These are phyloP conservation scores for Sordariomycetes sp. DNA, from an alignment of 2,329 filamentous ascomycete species.

Conservation along the genomic window DNA sequence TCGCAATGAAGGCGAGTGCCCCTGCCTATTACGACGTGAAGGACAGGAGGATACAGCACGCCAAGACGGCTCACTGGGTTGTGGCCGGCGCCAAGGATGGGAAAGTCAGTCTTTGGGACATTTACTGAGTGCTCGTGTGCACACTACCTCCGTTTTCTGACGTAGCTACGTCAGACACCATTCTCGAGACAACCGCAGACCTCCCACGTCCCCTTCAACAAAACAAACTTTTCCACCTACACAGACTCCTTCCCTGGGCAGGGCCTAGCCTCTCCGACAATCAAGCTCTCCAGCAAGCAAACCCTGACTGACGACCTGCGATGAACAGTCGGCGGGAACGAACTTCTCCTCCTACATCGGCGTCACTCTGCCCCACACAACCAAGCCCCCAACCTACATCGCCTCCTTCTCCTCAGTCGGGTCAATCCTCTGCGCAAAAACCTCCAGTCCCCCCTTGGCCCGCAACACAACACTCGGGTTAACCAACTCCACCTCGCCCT, in stretches of 20 bases:
- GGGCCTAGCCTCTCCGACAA: neutral
- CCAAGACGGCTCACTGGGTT: conserved; percentile 70
- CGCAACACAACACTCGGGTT: conserved; percentile 3
- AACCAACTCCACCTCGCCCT: conserved; percentile 14
- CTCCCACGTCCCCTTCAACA: neutral
- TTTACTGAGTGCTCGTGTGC: conserved; percentile 45
- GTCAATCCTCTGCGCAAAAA: conserved; percentile 1
- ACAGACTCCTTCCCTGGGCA: neutral
- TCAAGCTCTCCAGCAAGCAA: too few species aligned
- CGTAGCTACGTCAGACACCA: neutral
- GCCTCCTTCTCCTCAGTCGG: neutral
- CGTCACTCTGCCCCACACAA: too few species aligned
- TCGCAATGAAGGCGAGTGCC: neutral
- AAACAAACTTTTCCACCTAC: neutral
- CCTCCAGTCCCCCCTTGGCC: conserved; percentile 2
- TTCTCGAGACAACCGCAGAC: neutral
- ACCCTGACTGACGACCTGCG: too few species aligned
- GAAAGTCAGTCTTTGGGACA: conserved; percentile 89
- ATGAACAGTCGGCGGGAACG: too few species aligned
- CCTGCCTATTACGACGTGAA: conserved; percentile 28
- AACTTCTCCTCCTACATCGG: too few species aligned
- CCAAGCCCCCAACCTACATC: neutral
- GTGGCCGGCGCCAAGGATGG: conserved; percentile 89
- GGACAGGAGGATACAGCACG: conserved; percentile 47
- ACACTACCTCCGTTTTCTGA: neutral